These are phyloP conservation scores for Talaromyces atroroseus DNA, from an alignment of 2,329 filamentous ascomycete species.

Conservation along the genomic window DNA sequence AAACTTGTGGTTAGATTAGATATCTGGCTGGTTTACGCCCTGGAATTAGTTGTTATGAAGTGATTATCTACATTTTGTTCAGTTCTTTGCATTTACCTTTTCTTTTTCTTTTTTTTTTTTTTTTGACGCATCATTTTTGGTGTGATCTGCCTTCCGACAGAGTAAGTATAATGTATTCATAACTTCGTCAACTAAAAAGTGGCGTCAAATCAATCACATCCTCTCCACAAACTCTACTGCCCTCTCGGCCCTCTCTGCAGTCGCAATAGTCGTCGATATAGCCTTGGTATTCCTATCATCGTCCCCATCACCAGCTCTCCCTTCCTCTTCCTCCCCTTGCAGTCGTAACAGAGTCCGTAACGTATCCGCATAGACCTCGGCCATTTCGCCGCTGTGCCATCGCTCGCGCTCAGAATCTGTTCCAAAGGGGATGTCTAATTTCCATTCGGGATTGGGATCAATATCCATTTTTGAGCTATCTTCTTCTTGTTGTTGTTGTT, in stretches of 20 bases:
- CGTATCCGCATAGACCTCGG: constrained; percentile 37
- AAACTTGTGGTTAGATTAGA: background rate
- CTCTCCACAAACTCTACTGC: constrained; percentile 45
- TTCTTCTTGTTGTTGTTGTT: constrained; percentile 32
- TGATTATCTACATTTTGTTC: background rate
- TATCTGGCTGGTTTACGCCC: background rate
- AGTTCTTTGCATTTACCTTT: background rate
- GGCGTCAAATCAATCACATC: constrained; percentile 27
- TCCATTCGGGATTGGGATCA: constrained; percentile 21
- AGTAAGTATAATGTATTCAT: background rate
- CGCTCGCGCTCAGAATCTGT: constrained; percentile 31
- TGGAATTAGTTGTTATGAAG: background rate
- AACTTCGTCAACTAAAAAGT: background rate
- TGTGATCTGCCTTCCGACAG: too few relatives aligned
- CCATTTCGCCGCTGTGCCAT: constrained; percentile 39
- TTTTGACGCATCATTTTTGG: too few relatives aligned
- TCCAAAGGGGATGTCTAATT: constrained; percentile 28
- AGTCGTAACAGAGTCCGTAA: constrained; percentile 34
- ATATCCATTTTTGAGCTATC: constrained; percentile 12
- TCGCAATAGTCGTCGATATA: constrained; percentile 43
- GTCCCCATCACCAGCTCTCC: background rate
- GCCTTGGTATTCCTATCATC: constrained; percentile 23
- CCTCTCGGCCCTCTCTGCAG: constrained; percentile 40
- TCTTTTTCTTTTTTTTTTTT: too few relatives aligned
- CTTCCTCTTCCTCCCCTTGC: constrained; percentile 30